Evolutionary conservation across 2,329 filamentous ascomycete genomes (phyloP).

Genomic region (Chaetothyriales sp.): DNA sequence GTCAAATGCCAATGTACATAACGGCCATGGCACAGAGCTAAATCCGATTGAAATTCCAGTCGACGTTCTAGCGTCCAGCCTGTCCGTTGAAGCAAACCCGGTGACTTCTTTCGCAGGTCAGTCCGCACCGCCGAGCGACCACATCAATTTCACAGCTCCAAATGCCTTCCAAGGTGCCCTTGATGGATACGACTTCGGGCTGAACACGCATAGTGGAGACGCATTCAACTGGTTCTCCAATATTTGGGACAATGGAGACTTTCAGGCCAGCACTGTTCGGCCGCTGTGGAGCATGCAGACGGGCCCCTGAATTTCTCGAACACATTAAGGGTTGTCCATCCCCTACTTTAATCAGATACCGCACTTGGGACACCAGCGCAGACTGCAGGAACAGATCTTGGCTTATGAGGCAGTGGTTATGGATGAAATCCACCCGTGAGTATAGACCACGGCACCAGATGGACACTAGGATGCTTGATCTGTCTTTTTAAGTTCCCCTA

Average conservation of each 20-base stretch:
- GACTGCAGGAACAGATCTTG: too few relatives aligned
- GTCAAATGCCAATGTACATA: neutral
- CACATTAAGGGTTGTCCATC: too few relatives aligned
- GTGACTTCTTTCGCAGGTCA: neutral
- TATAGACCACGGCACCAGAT: too few relatives aligned
- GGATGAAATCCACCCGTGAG: too few relatives aligned
- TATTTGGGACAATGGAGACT: neutral
- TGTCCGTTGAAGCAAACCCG: neutral
- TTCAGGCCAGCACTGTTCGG: neutral
- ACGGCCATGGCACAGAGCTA: neutral
- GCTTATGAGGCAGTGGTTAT: too few relatives aligned
- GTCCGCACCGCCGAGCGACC: neutral
- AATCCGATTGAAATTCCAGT: neutral
- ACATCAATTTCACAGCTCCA: neutral
- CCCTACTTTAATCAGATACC: too few relatives aligned
- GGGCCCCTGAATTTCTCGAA: too few relatives aligned
- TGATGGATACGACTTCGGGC: neutral
- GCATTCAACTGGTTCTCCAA: neutral
- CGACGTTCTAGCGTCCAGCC: neutral
- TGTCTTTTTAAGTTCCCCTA: too few relatives aligned
- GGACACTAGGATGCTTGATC: too few relatives aligned
- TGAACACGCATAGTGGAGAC: neutral
- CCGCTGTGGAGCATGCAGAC: neutral
- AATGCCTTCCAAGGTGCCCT: constrained; percentile 1
- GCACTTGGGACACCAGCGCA: too few relatives aligned